Evolutionary conservation across 2,329 filamentous ascomycete genomes (phyloP), one percentile per base, ranked within the genome.

Genomic region (Apiospora aurea): DNA sequence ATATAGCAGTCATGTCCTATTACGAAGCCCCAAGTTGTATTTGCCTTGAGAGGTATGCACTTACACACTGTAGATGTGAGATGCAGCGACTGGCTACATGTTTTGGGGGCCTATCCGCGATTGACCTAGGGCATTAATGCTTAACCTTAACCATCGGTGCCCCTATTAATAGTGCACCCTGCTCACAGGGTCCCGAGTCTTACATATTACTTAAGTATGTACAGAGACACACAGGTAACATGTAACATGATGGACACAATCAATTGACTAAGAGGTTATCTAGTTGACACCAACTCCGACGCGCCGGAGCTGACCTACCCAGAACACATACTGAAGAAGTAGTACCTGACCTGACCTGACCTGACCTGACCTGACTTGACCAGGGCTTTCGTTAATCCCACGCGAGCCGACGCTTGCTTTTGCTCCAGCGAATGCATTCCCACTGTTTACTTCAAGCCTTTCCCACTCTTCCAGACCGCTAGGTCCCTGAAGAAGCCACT

Each of bases 391-490:
- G 13, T 64, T 64, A n/a, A 41, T 64, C 11, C 57, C 57, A 64
- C 57, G 57, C 57, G 57, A 64, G 57, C 57, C 18, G 34, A 24
- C 57, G 57, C 57, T 64, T 38, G 57, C 57, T 41, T 41, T 41
- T 38, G 34, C 34, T 64, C 57, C 57, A 64, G 57, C 57, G 21
- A 64, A n/a, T 64, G 29, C 57, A 64, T 64, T 64, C 57, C 57
- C 57, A 64, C 57, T 41, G 57, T 64, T 64, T 64, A n/a, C 29
- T 18, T 18, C 41, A 34, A 41, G 57, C 16, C 34, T 64, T 64
- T 64, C 29, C 57, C 57, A 64, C 57, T 41, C 57, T 64, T 64
- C 29, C 34, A 64, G 57, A 64, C 57, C 57, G 57, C 57, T 64
- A 41, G 21, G 11, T 7, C 34, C 53, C 34, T 38, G 41, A 41